These are phyloP conservation scores for Dendrobium catenatum DNA, from an alignment of 106 monocot species.

Conservation along the genomic window DNA sequence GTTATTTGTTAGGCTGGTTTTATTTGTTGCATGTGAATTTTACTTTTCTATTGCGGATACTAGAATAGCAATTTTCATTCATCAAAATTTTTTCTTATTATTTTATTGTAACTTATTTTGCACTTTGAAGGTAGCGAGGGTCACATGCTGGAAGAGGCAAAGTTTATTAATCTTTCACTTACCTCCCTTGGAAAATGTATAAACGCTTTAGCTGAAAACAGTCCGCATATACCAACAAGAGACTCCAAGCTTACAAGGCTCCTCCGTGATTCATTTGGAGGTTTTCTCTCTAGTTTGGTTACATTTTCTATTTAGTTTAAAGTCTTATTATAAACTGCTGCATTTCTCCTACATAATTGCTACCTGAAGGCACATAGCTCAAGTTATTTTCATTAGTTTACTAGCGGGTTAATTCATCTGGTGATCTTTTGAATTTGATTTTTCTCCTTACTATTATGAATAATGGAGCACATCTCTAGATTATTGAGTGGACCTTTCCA, in stretches of 20 bases:
- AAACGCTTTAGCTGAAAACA: constrained; percentile 78
- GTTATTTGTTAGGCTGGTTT: neutral
- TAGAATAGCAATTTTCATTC: constrained; percentile 6
- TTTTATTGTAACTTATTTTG: neutral
- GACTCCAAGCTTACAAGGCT: constrained; percentile 82
- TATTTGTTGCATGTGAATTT: too few relatives aligned
- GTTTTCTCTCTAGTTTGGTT: constrained; percentile 18
- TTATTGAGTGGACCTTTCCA: neutral
- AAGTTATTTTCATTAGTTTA: neutral
- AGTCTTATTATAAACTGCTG: neutral
- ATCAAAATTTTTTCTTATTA: constrained; percentile 1
- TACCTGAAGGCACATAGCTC: neutral
- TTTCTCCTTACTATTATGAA: neutral
- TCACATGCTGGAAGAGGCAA: constrained; percentile 83
- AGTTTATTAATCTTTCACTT: constrained; percentile 80
- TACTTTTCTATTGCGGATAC: neutral
- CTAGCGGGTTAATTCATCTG: neutral
- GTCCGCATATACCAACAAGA: constrained; percentile 72
- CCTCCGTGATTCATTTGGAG: constrained; percentile 89
- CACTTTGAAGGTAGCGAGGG: constrained; percentile 71
- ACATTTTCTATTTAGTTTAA: neutral
- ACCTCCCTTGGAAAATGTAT: constrained; percentile 81
- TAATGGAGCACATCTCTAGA: neutral
- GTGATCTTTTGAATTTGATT: neutral
- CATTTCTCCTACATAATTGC: neutral